Evolutionary conservation across 495 filamentous ascomycete species (phyloP), one percentile per base, ranked within the genome.

Genomic region (Staphylotrichum longicolle): DNA sequence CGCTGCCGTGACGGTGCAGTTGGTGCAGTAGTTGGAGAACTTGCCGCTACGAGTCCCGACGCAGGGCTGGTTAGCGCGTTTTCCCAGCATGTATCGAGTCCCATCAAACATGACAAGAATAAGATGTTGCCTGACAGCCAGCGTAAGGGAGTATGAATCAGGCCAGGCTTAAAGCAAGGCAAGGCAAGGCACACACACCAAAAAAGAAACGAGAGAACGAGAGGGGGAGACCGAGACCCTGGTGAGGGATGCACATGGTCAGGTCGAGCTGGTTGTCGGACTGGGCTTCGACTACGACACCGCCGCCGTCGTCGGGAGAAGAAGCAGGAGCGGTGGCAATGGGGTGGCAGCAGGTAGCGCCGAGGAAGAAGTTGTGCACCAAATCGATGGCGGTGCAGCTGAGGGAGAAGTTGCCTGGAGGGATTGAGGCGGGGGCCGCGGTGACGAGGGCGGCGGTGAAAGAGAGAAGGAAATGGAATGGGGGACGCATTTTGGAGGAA

Each of bases 221-320:
- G 20, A 27, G 20, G 20, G 1, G 30, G 9, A 52, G 11, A 12
- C 45, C 10, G 33, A 40, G 20, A 3, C 30, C 30, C 50, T 66
- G 52, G 40, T 68, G 9, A 66, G 11, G 4, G 33, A 72, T 56
- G 53, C 69, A 72, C 35, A 62, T 34, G 62, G 66, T 57, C 54
- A 72, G 51, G 32, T 68, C 63, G 3, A 70, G 62, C 51, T 55
- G 10, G 42, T 60, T 60, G 48, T 55, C 44, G 11, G 30, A 41
- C 42, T 53, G 48, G 37, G 48, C 11, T 3, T 60, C n/a, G 39
- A 34, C n/a, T 32, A n/a, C 42, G 32, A 37, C 33, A 3, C 11
- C 6, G 10, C 30, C 37, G 37, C 37, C 10, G 37, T 39, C 37
- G 6, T 39, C 37, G 37, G 20, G 20, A 27, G 20, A 27, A 1